Evolutionary conservation across 208 protist species (phyloP), one percentile per base, ranked within the genome.

Genomic region (Acanthamoeba lenticulata): DNA sequence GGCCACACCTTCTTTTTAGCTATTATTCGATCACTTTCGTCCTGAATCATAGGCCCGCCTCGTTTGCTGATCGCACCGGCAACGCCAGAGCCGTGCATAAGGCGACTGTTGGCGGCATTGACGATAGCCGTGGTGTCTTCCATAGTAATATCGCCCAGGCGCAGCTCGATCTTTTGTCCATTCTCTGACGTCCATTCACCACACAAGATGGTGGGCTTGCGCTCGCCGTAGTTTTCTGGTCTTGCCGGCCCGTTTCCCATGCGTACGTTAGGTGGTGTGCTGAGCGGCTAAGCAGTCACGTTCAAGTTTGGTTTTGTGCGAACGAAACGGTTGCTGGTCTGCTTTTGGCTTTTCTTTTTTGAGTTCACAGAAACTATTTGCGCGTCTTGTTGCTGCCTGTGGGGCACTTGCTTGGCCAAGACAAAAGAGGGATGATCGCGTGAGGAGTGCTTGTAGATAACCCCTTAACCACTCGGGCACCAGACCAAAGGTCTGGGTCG

Each of bases 71-170:
- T 90, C 0, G 83, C 83, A 5, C 83, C 83, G 0, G 83, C 83
- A 0, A 90, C 83, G 52, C 83, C 83, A 38, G 83, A 90, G 42
- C 83, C 83, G 52, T 90, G 83, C 44, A 67, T 67, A 13, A 90
- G 52, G 9, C 83, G 83, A 62, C 32, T 69, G 49, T 90, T 90
- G 83, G 83, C 83, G 27, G 83, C 83, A 47, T 90, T 90, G 47
- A 90, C 83, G 49, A 90, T 90, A 47, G 83, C 83, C 3, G 52
- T 67, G 17, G 83, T 90, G 83, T 90, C 83, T n/a, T 90, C 83
- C 83, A 90, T 90, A 19, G 83, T 90, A 47, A 90, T 90, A 47
- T 90, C 83, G 32, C 83, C 83, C 32, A 69, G 44, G 21, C 83
- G 15, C 83, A 90, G 29, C 34, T 90, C 83, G 29, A 90, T 90